phyloP scores from a whole-genome alignment of 352 stramenopile species.

The Thraustochytrium striatum region DNA sequence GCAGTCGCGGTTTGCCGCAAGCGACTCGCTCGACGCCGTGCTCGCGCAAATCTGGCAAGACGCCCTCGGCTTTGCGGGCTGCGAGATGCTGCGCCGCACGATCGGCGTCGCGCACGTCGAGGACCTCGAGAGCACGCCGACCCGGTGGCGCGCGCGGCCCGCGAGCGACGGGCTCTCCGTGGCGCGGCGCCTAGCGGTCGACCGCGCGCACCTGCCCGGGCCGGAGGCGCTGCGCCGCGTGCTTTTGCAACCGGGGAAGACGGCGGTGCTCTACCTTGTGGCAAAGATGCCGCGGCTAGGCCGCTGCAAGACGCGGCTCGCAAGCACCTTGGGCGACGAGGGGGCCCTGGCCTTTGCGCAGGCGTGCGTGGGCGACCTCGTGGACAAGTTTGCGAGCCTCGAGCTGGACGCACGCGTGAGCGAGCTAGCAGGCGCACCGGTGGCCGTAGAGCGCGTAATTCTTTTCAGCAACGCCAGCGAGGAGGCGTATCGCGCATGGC shows the following conservation, averaged over 20 bases:
- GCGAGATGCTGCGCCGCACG: conserved; percentile 61
- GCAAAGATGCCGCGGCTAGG: not conserved
- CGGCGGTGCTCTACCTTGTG: not conserved
- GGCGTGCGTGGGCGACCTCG: not conserved
- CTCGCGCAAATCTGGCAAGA: conserved; percentile 53
- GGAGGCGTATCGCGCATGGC: not conserved
- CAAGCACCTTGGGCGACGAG: not conserved
- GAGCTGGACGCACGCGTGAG: not conserved
- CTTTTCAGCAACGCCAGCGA: conserved; percentile 8
- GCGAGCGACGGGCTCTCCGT: too few species aligned
- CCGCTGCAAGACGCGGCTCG: conserved; percentile 15
- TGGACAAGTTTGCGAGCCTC: not conserved
- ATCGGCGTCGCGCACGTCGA: conserved; percentile 61
- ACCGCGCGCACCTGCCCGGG: too few species aligned
- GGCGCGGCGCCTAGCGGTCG: too few species aligned
- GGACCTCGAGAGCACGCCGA: too few species aligned
- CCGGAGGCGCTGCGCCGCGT: too few species aligned
- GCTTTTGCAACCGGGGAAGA: not conserved
- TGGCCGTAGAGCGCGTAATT: not conserved
- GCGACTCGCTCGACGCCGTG: conserved; percentile 50
- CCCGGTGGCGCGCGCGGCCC: too few species aligned
- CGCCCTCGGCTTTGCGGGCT: conserved; percentile 58
- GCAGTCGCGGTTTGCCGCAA: not conserved
- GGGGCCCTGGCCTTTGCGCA: conserved; percentile 4
- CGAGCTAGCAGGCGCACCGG: too few species aligned